These are phyloP conservation scores for Zychaea mexicana DNA, from an alignment of 371 early-diverging fungal genomes.

Conservation along the genomic window DNA sequence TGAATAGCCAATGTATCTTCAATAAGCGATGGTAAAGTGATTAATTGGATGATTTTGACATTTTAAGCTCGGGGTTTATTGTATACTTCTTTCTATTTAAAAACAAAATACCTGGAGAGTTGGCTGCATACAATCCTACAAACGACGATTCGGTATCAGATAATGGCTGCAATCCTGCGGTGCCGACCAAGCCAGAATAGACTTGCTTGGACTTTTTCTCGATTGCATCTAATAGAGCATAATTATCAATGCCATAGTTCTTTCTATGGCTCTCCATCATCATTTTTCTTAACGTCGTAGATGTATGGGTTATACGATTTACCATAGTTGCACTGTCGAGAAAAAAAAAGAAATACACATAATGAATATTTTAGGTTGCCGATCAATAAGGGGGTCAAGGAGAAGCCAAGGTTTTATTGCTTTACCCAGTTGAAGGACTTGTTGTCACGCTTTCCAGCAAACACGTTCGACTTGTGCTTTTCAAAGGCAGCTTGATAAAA, in stretches of 20 bases:
- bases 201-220: slow-evolving; percentile 18
- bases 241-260: not conserved
- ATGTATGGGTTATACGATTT: not conserved
- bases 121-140: slow-evolving; percentile 53
- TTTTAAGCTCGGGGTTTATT: too few relatives aligned
- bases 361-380: not conserved
- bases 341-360: slow-evolving; percentile 5
- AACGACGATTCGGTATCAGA: slow-evolving; percentile 45
- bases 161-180: slow-evolving; percentile 42
- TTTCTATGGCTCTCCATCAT: not conserved
- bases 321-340: slow-evolving; percentile 30
- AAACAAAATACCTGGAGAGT: slow-evolving; percentile 53
- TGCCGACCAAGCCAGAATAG: slow-evolving; percentile 28
- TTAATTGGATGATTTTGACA: too few relatives aligned
- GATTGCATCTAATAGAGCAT: slow-evolving; percentile 22
- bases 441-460: slow-evolving; percentile 21
- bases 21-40: slow-evolving; percentile 15
- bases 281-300: not conserved
- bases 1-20: slow-evolving; percentile 38
- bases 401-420: slow-evolving; percentile 2
- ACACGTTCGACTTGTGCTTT: slow-evolving; percentile 32
- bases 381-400: not conserved
- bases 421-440: slow-evolving; percentile 27
- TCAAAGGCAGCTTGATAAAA: slow-evolving; percentile 44
- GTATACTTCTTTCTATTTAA: too few relatives aligned